Evolutionary conservation across 2,329 filamentous ascomycete genomes (phyloP).

Genomic region (Colletotrichum musae): DNA sequence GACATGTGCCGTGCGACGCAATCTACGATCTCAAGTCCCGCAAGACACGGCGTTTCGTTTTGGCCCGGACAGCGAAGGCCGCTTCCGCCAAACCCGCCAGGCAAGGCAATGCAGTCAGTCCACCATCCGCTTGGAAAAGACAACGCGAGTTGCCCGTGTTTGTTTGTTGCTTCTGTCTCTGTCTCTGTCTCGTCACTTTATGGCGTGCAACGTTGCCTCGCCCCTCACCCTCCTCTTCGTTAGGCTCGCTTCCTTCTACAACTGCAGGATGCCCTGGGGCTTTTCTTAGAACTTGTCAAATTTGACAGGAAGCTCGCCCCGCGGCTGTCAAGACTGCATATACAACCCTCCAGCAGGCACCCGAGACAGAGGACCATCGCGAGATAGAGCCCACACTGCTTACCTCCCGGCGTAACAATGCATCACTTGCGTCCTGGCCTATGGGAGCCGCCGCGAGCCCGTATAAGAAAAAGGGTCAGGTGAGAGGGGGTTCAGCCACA

Average conservation of each 20-base stretch:
- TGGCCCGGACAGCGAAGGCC: not conserved
- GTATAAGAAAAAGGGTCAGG: not conserved
- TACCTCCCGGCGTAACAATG: not conserved
- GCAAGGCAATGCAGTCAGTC: too few relatives aligned
- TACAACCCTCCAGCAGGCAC: not conserved
- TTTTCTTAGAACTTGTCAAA: not conserved
- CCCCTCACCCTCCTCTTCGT: not conserved
- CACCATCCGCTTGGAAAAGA: constrained; percentile 2
- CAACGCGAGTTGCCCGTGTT: not conserved
- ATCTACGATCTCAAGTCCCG: not conserved
- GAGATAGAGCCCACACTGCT: not conserved
- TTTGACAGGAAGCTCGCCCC: not conserved
- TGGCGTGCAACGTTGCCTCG: constrained; percentile 4
- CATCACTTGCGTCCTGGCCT: not conserved
- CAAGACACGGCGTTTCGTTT: constrained; percentile 14
- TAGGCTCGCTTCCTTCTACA: not conserved
- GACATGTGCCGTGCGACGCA: constrained; percentile 22
- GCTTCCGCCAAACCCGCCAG: not conserved
- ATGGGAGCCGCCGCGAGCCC: not conserved
- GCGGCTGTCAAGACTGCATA: constrained; percentile 28
- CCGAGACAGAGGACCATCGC: constrained; percentile 7
- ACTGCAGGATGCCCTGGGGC: too few relatives aligned
- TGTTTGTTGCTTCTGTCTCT: not conserved
- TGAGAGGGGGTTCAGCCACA: constrained; percentile 25
- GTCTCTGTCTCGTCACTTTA: constrained; percentile 6